phyloP scores from a whole-genome alignment of 2,329 filamentous ascomycete genomes.

The Penicillium italicum region DNA sequence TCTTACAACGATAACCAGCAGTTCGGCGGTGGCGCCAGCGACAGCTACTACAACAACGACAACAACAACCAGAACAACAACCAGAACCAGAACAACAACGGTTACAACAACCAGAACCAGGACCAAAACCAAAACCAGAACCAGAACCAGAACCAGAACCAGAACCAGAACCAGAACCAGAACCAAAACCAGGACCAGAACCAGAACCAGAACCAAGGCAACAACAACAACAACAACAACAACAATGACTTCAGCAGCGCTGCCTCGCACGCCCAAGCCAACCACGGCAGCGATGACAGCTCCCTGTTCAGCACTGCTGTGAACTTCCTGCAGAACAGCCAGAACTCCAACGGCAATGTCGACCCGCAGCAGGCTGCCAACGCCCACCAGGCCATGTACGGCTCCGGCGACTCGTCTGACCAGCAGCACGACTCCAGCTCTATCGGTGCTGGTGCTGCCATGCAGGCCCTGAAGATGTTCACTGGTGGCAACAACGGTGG shows the following conservation, averaged over 20 bases:
- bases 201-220: not conserved
- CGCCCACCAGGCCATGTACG: conserved; percentile 73
- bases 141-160: not conserved
- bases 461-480: conserved; percentile 73
- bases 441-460: conserved; percentile 44
- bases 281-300: conserved; percentile 52
- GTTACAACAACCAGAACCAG: not conserved
- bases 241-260: conserved; percentile 55
- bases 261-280: conserved; percentile 52
- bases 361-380: conserved; percentile 65
- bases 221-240: not conserved
- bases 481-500: conserved; percentile 42
- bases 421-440: conserved; percentile 45
- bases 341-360: conserved; percentile 51
- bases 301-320: conserved; percentile 57
- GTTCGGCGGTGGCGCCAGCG: conserved; percentile 21
- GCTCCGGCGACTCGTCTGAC: conserved; percentile 35
- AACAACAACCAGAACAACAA: conserved; percentile 3
- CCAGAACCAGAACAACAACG: no score
- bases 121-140: not conserved
- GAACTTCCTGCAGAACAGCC: conserved; percentile 48
- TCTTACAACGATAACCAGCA: conserved; percentile 14
- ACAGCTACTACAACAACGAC: conserved; percentile 28
- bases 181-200: not conserved
- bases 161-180: not conserved